Evolutionary conservation across 1,284 basidiomycete genomes (phyloP), one percentile per base, ranked within the genome.

Genomic region (Flammula alnicola): DNA sequence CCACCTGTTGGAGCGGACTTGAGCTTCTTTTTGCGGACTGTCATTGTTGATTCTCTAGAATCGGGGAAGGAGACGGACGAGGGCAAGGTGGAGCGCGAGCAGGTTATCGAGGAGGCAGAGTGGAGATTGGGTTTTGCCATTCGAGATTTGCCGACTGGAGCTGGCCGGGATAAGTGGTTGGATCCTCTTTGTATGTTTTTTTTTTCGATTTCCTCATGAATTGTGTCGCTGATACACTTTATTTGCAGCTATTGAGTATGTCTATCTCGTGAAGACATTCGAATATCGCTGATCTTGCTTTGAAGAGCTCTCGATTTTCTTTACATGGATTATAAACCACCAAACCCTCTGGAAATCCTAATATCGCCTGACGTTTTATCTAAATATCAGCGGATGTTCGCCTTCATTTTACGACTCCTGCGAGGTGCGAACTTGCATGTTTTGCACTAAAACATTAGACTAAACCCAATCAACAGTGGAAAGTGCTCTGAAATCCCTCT

Each of bases 341-440:
- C 91, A 1, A 74, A 76, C 17, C 80, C 90, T 0, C 71, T 95
- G 30, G 79, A 84, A 38, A 75, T 84, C 7, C 64, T 95, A 6
- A 84, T 95, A 26, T 83, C 89, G 0, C 71, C 78, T 0, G 74
- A 79, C 1, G 78, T 89, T 29, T 69, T 93, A 29, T 84, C 80
- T n/a, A 94, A 93, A 65, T 95, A 94, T 63, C 90, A 93, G 58
- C 73, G 86, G 22, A 73, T 93, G 48, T 92, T 93, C 64, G 79
- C 87, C 0, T 84, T 93, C 58, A 76, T 93, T 27, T 72, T 95
- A 19, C 79, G 91, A 17, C 71, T 95, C 20, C 76, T 86, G 57
- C 77, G 93, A 74, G 89, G 90, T 88, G 59, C 31, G 73, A 54
- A 10, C 29, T 4, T 16, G 30, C 9, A 12, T 9, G 26, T 17